Evolutionary conservation across 495 filamentous ascomycete genomes (phyloP).

Genomic region (Neurospora sublineolata): DNA sequence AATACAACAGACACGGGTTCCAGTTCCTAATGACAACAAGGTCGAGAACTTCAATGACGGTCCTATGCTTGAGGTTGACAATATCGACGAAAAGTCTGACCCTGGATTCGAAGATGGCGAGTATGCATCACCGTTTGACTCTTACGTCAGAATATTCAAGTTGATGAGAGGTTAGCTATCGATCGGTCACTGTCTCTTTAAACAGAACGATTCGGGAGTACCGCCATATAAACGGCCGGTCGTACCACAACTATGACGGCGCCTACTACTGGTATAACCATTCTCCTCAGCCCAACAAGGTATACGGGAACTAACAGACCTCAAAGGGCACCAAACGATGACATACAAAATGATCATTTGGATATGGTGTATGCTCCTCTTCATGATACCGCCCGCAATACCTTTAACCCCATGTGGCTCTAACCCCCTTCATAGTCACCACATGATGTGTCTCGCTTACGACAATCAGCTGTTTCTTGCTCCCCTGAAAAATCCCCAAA

Average conservation of each 20-base stretch:
- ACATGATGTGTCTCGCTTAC: background rate
- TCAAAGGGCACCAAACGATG: background rate
- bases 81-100: background rate
- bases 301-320: background rate
- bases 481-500: slow-evolving; percentile 35
- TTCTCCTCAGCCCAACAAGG: background rate
- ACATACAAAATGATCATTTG: background rate
- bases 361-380: background rate
- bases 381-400: background rate
- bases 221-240: background rate
- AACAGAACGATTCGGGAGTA: background rate
- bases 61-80: background rate
- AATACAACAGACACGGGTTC: background rate
- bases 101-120: background rate
- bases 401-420: background rate
- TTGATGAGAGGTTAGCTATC: background rate
- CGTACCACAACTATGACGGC: background rate
- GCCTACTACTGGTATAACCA: background rate
- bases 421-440: background rate
- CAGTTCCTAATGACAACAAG: background rate
- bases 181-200: background rate
- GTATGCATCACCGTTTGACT: background rate
- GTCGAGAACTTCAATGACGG: background rate
- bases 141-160: background rate
- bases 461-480: slow-evolving; percentile 21